Percentiles rank a stretch among this genome's conserved stretches.
These are phyloP conservation scores for Phytophthora pistaciae DNA, from an alignment of 352 stramenopile species.

Conservation along the genomic window DNA sequence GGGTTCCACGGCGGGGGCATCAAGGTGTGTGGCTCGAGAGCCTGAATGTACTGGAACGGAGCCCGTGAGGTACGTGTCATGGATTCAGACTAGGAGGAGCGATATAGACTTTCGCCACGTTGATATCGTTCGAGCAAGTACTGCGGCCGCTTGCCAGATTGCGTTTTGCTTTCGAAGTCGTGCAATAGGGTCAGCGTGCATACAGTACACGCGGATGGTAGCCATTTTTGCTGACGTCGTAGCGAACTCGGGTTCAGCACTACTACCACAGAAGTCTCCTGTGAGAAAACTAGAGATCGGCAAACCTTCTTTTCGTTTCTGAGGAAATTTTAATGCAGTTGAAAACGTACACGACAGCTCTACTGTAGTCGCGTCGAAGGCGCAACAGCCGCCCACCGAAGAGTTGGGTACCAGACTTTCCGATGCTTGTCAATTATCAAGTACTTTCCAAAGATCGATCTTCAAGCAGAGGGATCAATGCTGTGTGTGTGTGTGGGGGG, in stretches of 20 bases:
- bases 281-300: not conserved
- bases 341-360: too few relatives aligned
- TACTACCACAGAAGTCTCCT: not conserved
- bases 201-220: not conserved
- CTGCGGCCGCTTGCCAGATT: slow-evolving; percentile 6
- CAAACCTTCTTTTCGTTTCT: too few relatives aligned
- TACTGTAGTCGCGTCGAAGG: too few relatives aligned
- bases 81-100: not conserved
- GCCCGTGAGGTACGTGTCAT: not conserved
- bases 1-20: not conserved
- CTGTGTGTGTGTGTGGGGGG: too few relatives aligned
- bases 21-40: not conserved
- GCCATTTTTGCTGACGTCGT: slow-evolving; percentile 5
- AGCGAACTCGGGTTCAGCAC: not conserved
- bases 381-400: too few relatives aligned
- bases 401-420: too few relatives aligned
- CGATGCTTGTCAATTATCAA: too few relatives aligned
- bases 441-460: too few relatives aligned
- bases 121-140: not conserved
- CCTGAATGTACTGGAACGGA: slow-evolving; percentile 1
- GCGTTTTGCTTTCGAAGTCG: slow-evolving; percentile 23
- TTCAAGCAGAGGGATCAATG: too few relatives aligned
- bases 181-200: slow-evolving; percentile 24
- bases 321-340: too few relatives aligned
- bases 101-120: not conserved